Conservation (phyloP, 768 basidiomycete genomes). For the Hygrophoropsis aurantiaca region DNA sequence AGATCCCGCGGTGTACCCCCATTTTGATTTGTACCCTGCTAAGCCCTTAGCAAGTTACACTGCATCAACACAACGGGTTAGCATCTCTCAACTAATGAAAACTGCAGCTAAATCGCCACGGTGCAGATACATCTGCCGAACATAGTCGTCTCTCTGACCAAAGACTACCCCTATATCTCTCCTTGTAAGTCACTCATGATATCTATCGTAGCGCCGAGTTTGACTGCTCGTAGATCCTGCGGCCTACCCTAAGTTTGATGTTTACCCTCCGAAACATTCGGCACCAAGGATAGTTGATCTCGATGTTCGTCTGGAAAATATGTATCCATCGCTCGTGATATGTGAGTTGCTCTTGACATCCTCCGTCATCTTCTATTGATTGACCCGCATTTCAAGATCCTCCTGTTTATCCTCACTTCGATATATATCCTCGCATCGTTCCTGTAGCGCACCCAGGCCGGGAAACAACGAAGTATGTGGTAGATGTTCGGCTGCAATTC, state of each 20-base stretch:
- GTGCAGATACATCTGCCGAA: neutral
- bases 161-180: slow-evolving; percentile 1
- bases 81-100: too few relatives aligned
- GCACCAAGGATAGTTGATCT: neutral
- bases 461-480: too few relatives aligned
- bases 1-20: slow-evolving; percentile 37
- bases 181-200: slow-evolving; percentile 5
- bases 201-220: too few relatives aligned
- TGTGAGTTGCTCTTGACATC: slow-evolving; percentile 8
- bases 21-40: slow-evolving; percentile 23
- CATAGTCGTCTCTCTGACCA: slow-evolving; percentile 1
- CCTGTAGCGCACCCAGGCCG: too few relatives aligned
- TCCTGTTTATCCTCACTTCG: slow-evolving; percentile 15
- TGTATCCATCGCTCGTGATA: slow-evolving; percentile 14
- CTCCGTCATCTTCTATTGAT: neutral
- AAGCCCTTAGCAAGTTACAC: slow-evolving; percentile 1
- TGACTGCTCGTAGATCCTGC: slow-evolving; percentile 2
- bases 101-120: too few relatives aligned
- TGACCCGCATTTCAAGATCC: slow-evolving; percentile 9
- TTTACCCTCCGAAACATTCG: slow-evolving; percentile 16
- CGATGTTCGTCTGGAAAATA: neutral
- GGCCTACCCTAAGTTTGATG: slow-evolving; percentile 22
- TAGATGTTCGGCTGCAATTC: neutral
- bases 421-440: slow-evolving; percentile 12
- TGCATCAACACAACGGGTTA: too few relatives aligned